phyloP scores from a whole-genome alignment of 805 yeast genomes.

The Metschnikowia proteae region DNA sequence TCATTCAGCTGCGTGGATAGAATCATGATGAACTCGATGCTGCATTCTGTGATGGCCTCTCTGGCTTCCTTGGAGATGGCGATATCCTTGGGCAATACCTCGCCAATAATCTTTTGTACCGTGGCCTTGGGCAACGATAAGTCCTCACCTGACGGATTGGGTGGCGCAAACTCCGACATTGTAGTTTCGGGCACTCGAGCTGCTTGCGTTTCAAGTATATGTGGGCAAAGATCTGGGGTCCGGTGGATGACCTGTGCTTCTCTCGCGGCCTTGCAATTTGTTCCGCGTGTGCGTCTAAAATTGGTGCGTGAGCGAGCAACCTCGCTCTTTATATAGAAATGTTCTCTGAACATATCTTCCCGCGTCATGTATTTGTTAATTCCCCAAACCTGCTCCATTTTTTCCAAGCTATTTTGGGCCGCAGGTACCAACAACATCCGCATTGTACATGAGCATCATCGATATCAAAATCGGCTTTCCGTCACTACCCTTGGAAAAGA shows the following conservation, averaged over 20 bases:
- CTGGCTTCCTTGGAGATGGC: constrained; percentile 90
- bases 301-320: constrained; percentile 3
- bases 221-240: not conserved
- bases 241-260: not conserved
- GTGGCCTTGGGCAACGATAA: constrained; percentile 65
- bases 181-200: not conserved
- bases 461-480: no score
- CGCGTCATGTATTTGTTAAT: not conserved
- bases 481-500: no score
- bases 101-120: constrained; percentile 90
- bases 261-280: constrained; percentile 2
- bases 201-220: not conserved
- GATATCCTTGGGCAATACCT: constrained; percentile 82
- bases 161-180: constrained; percentile 40
- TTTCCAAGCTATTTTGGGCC: not conserved
- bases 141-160: constrained; percentile 33
- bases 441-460: no score
- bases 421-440: no score
- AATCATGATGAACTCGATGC: constrained; percentile 94
- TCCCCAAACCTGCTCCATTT: not conserved
- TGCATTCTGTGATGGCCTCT: constrained; percentile 92
- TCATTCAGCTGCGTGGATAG: constrained; percentile 91
- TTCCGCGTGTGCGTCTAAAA: constrained; percentile 1
- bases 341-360: not conserved
- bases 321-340: constrained; percentile 5